Base-by-base conservation (phyloP, 768 basidiomycete species). In the Heimioporus sp. region DNA sequence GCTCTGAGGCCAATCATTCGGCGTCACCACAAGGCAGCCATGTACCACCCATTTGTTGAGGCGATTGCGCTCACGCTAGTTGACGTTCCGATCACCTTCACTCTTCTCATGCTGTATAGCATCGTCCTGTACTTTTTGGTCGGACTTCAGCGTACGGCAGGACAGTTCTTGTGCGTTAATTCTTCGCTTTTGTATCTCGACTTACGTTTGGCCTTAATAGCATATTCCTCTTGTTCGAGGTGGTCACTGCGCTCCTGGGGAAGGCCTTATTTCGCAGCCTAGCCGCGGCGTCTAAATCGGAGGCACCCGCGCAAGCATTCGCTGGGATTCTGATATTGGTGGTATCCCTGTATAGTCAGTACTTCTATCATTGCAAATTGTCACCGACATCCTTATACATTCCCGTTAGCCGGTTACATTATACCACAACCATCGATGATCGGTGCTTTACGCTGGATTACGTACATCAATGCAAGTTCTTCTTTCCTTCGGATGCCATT, bases 261-360 rank as follows among this genome's bases (percentile, higher is more conserved):
- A 86, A 85, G 65, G 83, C 81, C 0, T 84, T 85, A 76, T 95
- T 92, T 77, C 77, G 90, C 24, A 74, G 75, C 0, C 59, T 89
- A 11, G 83, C 85, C 1, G 82, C 87, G 0, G 74, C 74, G 6
- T 83, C 86, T 62, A 74, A 74, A 41, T 72, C 75, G 10, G 79
- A 81, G 47, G 81, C 85, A 1, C 78, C 82, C 0, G 85, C 86
- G 8, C 83, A 84, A 58, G 76, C 85, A 10, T 54, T 86, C 10
- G 81, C 79, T 8, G 83, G 80, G 42, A 60, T 82, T 53, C 52
- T 75, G 13, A 67, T 82, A 35, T 72, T 87, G 58, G 70, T 75
- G 13, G 73, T 84, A 76, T 55, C 79, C 79, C 58, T 85, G 80
- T 72, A 77, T 58, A 59, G 62, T 63, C 5, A 44, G 62, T 62